A percentile compares a stretch with the other conserved stretches of the same genome.
Conservation (phyloP, 2,329 filamentous ascomycete species). For the Orbilia javanica region DNA sequence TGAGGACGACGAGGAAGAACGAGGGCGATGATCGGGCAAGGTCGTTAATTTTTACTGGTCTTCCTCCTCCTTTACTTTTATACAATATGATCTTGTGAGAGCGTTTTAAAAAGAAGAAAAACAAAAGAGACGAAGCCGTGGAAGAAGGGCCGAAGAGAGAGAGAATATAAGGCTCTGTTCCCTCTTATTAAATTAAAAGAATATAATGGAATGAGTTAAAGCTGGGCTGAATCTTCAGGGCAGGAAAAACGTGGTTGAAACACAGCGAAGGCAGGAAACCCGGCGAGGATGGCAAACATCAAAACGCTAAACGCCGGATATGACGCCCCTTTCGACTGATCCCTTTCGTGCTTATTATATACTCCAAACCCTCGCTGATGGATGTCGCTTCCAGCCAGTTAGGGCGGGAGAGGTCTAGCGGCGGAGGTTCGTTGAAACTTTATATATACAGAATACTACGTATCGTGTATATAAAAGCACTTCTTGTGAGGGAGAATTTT, state of each 20-base stretch:
- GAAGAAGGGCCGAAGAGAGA: background rate
- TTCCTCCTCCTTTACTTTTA: background rate
- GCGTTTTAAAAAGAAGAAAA: slow-evolving; percentile 5
- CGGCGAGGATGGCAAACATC: slow-evolving; percentile 19
- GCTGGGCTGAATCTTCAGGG: slow-evolving; percentile 5
- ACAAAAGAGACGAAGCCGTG: background rate
- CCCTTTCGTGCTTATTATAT: slow-evolving; percentile 14
- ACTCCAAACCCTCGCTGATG: slow-evolving; percentile 11
- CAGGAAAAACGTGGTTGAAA: slow-evolving; percentile 38
- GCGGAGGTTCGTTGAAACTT: background rate
- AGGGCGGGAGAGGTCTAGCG: background rate
- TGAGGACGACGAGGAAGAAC: slow-evolving; percentile 35
- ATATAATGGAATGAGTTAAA: background rate
- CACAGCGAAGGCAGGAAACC: slow-evolving; percentile 18
- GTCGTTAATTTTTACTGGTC: slow-evolving; percentile 21
- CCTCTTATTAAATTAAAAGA: background rate
- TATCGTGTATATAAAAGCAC: background rate
- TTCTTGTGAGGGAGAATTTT: background rate
- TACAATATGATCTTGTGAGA: background rate
- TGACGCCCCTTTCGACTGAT: slow-evolving; percentile 39
- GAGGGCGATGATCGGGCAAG: slow-evolving; percentile 44
- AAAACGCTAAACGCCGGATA: slow-evolving; percentile 41
- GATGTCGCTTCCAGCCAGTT: background rate
- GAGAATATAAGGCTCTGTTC: background rate
- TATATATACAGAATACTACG: no score